phyloP scores from a whole-genome alignment of 1,284 basidiomycete genomes.

The Leccinum ponderosum region DNA sequence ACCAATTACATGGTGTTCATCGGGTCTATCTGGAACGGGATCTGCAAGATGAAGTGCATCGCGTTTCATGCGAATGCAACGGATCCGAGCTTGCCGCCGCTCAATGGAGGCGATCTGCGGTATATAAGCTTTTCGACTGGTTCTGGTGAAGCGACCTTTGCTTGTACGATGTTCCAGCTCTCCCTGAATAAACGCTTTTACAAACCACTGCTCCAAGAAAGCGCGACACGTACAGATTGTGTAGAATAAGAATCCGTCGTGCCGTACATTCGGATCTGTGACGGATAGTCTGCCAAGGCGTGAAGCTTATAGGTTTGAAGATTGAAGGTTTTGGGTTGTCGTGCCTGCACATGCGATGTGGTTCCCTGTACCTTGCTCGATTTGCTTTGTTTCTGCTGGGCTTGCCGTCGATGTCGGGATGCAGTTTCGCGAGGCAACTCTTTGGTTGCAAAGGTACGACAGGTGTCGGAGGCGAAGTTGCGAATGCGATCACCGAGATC shows the following conservation, averaged over 20 bases:
- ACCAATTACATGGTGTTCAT: conserved; percentile 19
- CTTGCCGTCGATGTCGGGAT: neutral
- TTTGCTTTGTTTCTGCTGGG: neutral
- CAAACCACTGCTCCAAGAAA: too few relatives aligned
- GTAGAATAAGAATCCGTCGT: too few relatives aligned
- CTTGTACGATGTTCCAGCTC: neutral
- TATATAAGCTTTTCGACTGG: neutral
- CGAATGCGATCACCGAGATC: neutral
- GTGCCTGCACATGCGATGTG: neutral
- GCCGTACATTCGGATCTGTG: neutral
- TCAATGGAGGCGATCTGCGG: neutral
- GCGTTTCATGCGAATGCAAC: neutral
- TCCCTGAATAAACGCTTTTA: neutral
- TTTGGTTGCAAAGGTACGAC: neutral
- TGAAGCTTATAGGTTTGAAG: neutral
- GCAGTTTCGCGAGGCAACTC: neutral
- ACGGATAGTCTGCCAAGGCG: neutral
- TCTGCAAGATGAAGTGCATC: neutral
- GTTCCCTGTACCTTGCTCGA: neutral
- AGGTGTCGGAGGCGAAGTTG: neutral
- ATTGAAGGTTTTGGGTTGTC: neutral
- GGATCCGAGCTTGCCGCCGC: neutral
- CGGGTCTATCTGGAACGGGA: neutral
- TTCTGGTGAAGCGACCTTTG: neutral
- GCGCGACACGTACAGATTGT: too few relatives aligned